Percentiles rank a stretch among this genome's conserved stretches.
Conservation (phyloP, 73 alveolate genomes). For the Symbiodinium pilosum region DNA sequence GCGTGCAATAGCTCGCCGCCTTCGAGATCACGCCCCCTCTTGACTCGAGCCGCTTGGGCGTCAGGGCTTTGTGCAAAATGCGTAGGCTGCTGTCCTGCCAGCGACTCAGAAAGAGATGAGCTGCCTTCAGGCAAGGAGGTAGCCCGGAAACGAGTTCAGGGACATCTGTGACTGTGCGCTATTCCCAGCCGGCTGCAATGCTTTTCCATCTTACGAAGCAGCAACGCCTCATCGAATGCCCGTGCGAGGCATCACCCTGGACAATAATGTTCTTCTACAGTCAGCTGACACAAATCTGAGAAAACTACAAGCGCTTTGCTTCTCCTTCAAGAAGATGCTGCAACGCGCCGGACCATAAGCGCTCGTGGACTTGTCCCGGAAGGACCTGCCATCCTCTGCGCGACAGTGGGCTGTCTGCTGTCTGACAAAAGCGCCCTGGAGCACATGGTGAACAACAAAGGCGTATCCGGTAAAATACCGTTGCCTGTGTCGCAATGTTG, state of each 20-base stretch:
- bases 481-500: no score
- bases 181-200: background rate
- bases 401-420: background rate
- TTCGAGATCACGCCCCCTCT: background rate
- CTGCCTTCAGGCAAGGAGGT: background rate
- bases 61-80: background rate
- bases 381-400: background rate
- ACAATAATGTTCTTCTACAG: background rate
- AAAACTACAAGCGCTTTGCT: background rate
- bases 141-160: background rate
- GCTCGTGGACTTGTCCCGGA: background rate
- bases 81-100: background rate
- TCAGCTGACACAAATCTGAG: background rate
- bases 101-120: background rate
- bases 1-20: constrained; percentile 8
- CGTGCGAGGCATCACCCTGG: background rate
- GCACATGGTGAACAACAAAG: no score
- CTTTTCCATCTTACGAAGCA: background rate
- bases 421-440: background rate
- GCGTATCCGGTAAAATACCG: no score
- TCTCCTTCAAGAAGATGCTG: background rate
- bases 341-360: background rate
- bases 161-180: background rate
- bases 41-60: background rate
- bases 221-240: background rate